phyloP scores from a whole-genome alignment of 129 eudicot genomes.

The Oenanthe sinensis region DNA sequence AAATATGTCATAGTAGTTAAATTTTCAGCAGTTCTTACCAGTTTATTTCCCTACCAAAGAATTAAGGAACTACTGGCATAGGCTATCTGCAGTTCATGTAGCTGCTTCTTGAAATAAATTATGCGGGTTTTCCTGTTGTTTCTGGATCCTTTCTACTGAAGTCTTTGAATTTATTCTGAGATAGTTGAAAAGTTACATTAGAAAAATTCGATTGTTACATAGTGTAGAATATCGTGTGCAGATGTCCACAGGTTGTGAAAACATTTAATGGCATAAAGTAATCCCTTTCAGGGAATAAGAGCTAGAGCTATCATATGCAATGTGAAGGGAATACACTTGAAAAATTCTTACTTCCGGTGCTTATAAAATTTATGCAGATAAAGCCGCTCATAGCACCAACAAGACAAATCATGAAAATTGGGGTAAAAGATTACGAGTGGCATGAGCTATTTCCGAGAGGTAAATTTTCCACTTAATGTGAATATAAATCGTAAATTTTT shows the following conservation, averaged over 20 bases:
- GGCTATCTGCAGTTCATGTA: neutral
- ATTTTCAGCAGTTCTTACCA: neutral
- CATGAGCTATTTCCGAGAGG: conserved; percentile 90
- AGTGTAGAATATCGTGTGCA: neutral
- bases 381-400: conserved; percentile 93
- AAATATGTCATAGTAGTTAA: neutral
- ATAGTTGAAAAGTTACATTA: neutral
- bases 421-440: conserved; percentile 66
- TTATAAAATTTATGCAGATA: conserved; percentile 45
- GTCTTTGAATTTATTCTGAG: neutral
- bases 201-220: neutral
- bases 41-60: neutral
- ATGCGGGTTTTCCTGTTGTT: neutral
- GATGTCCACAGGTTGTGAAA: neutral
- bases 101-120: neutral
- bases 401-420: conserved; percentile 64
- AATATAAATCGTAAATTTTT: neutral
- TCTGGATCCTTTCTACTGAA: neutral
- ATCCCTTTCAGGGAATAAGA: neutral
- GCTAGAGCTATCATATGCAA: neutral
- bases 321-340: neutral
- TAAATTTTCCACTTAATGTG: conserved; percentile 10
- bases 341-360: neutral
- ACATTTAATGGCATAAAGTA: neutral
- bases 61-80: neutral